Percentiles rank a stretch among this genome's conserved stretches.
phyloP scores from a whole-genome alignment of 805 yeast species.

The Candida nanaspora region DNA sequence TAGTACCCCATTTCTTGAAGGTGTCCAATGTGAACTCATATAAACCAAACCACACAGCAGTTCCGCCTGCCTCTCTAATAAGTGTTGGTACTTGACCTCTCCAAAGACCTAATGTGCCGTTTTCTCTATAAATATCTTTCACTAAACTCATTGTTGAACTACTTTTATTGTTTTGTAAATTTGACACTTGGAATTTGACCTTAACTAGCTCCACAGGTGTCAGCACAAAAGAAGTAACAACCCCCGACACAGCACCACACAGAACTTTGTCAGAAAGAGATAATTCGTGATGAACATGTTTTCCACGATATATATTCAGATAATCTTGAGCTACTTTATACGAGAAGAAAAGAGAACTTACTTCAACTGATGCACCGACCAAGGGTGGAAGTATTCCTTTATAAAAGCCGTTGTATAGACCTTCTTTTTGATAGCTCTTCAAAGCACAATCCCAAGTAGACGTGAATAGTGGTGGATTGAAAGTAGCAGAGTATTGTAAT shows the following conservation, averaged over 20 bases:
- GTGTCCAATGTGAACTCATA: slow-evolving; percentile 50
- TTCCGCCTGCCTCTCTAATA: slow-evolving; percentile 79
- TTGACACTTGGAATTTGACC: slow-evolving; percentile 76
- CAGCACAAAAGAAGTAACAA: slow-evolving; percentile 71
- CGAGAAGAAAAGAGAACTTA: slow-evolving; percentile 68
- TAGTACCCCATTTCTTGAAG: slow-evolving; percentile 22
- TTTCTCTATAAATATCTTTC: slow-evolving; percentile 30
- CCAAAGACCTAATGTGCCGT: slow-evolving; percentile 75
- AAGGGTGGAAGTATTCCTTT: slow-evolving; percentile 77
- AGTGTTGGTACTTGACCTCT: slow-evolving; percentile 79
- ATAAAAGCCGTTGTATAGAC: slow-evolving; percentile 64
- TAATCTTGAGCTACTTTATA: slow-evolving; percentile 43
- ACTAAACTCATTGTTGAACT: slow-evolving; percentile 29
- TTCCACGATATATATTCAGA: slow-evolving; percentile 20
- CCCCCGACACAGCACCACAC: slow-evolving; percentile 80
- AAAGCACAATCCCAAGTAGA: slow-evolving; percentile 63
- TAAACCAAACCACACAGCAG: slow-evolving; percentile 91
- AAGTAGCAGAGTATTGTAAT: slow-evolving; percentile 64
- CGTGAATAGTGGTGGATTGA: slow-evolving; percentile 37
- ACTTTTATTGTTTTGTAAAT: slow-evolving; percentile 18
- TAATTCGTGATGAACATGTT: slow-evolving; percentile 12
- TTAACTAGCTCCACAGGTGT: slow-evolving; percentile 92
- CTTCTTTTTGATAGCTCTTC: slow-evolving; percentile 61
- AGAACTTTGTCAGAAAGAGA: slow-evolving; percentile 28
- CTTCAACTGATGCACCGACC: slow-evolving; percentile 86